phyloP scores from a whole-genome alignment of 176 grass and related monocot species.

The Triticum dicoccoides region DNA sequence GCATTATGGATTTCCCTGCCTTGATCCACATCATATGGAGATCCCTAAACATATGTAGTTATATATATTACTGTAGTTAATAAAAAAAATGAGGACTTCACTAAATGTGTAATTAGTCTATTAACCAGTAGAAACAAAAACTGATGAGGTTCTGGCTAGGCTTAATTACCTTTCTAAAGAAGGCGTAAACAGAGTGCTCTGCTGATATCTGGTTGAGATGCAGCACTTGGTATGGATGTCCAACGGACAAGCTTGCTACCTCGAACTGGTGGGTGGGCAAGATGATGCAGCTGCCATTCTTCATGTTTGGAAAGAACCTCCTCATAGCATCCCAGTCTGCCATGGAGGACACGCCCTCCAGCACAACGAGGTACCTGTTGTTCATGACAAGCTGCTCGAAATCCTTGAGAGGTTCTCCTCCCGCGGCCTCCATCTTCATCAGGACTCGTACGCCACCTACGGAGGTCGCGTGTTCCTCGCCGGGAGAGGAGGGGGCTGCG shows the following conservation, averaged over 20 bases:
- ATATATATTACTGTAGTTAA: background rate
- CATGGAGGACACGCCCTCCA: background rate
- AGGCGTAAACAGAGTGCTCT: background rate
- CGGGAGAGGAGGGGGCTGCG: background rate
- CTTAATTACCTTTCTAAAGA: background rate
- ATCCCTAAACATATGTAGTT: background rate
- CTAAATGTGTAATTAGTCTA: background rate
- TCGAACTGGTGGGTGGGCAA: background rate
- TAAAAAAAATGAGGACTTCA: background rate
- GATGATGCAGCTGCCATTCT: background rate
- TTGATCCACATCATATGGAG: background rate
- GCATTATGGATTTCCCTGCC: background rate
- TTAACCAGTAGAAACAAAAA: background rate
- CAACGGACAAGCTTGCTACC: background rate
- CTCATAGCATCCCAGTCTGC: background rate
- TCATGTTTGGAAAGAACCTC: background rate
- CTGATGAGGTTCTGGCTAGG: background rate
- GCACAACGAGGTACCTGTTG: background rate
- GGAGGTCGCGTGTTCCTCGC: background rate
- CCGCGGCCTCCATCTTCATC: background rate
- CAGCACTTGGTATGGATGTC: background rate
- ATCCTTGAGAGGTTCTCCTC: background rate
- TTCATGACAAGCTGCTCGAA: background rate
- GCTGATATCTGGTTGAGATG: background rate
- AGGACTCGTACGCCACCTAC: background rate